Percentiles rank a stretch among this genome's conserved stretches.
phyloP scores from a whole-genome alignment of 176 grass and related monocot genomes.

The Saccharum spontaneum region DNA sequence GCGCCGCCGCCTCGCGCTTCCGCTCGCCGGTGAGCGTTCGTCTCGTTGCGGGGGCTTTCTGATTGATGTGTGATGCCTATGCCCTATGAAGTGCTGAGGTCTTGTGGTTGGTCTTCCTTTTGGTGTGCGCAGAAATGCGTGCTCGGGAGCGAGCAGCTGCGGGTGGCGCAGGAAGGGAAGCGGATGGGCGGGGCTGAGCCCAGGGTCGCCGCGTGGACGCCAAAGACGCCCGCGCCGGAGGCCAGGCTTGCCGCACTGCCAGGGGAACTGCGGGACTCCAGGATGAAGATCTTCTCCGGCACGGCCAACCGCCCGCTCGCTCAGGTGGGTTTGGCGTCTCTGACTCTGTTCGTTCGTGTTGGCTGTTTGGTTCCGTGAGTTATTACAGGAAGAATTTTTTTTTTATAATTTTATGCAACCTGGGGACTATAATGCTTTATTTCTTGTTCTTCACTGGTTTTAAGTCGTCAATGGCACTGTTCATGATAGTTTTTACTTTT shows the following conservation, averaged over 20 bases:
- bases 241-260: conserved; percentile 28
- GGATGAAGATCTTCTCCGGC: conserved; percentile 83
- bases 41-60: not conserved
- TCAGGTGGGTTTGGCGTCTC: conserved; percentile 35
- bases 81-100: not conserved
- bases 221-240: conserved; percentile 28
- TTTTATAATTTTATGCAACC: not conserved
- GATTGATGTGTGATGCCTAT: not conserved
- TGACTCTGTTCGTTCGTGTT: not conserved
- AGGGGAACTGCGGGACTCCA: conserved; percentile 39
- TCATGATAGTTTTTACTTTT: not conserved
- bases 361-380: not conserved
- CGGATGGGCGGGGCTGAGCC: not conserved
- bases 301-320: conserved; percentile 72
- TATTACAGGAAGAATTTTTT: not conserved
- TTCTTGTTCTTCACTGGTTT: not conserved
- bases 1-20: conserved; percentile 31
- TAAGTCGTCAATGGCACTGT: not conserved
- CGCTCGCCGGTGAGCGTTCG: conserved; percentile 45
- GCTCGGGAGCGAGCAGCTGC: conserved; percentile 47
- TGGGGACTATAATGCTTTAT: not conserved
- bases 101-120: not conserved
- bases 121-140: conserved; percentile 36
- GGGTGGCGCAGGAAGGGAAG: conserved; percentile 27
- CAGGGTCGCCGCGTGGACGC: conserved; percentile 16